Evolutionary conservation across 2,329 filamentous ascomycete genomes (phyloP).

Genomic region (Penicillium aurantiogriseum): DNA sequence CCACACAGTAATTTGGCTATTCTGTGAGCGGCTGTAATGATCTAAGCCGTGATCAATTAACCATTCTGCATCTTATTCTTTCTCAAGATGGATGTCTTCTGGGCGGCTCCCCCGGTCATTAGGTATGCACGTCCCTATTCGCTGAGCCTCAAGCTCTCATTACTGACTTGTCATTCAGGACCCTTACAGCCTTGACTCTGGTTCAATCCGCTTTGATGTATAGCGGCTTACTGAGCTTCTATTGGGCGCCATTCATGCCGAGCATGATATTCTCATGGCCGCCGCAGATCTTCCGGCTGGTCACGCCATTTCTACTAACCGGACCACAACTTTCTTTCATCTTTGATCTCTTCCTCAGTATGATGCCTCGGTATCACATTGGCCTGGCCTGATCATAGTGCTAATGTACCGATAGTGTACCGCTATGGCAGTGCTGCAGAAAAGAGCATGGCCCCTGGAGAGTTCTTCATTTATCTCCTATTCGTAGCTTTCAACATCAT

Average conservation of each 20-base stretch:
- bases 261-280: slow-evolving; percentile 55
- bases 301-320: slow-evolving; percentile 60
- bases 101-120: slow-evolving; percentile 64
- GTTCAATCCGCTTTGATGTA: slow-evolving; percentile 62
- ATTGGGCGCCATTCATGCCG: slow-evolving; percentile 55
- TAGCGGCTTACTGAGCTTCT: slow-evolving; percentile 53
- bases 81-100: slow-evolving; percentile 59
- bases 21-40: slow-evolving; percentile 14
- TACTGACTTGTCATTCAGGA: slow-evolving; percentile 54
- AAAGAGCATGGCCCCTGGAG: slow-evolving; percentile 68
- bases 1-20: slow-evolving; percentile 4
- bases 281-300: slow-evolving; percentile 60
- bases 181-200: slow-evolving; percentile 64
- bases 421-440: slow-evolving; percentile 75
- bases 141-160: slow-evolving; percentile 40
- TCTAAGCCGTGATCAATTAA: slow-evolving; percentile 12
- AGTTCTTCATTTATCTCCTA: slow-evolving; percentile 75
- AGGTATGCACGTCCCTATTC: slow-evolving; percentile 51
- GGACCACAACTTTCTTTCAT: slow-evolving; percentile 56
- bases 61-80: slow-evolving; percentile 11
- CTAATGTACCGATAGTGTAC: slow-evolving; percentile 58
- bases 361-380: slow-evolving; percentile 29
- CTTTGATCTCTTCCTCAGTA: slow-evolving; percentile 72
- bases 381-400: slow-evolving; percentile 19
- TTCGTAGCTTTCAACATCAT: slow-evolving; percentile 71